These are phyloP conservation scores for Allium sativum DNA, from an alignment of 106 monocot genomes.

Conservation along the genomic window DNA sequence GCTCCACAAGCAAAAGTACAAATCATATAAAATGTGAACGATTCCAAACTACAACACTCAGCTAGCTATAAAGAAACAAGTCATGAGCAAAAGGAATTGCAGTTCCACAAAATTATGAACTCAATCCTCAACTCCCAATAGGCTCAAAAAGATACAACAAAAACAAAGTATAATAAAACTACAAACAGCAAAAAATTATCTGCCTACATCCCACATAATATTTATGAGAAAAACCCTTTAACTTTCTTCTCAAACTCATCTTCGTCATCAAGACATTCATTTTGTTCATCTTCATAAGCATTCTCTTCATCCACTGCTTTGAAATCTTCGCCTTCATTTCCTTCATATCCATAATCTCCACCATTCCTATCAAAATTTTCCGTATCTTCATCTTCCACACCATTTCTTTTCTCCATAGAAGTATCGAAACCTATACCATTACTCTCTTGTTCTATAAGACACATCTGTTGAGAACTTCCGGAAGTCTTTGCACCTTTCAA, in stretches of 20 bases:
- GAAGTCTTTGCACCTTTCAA: slow-evolving; percentile 42
- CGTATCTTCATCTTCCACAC: slow-evolving; percentile 9
- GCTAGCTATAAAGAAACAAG: too few relatives aligned
- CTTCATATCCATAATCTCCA: slow-evolving; percentile 25
- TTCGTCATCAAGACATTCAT: slow-evolving; percentile 14
- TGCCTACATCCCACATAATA: too few relatives aligned
- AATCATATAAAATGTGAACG: too few relatives aligned
- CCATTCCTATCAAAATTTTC: slow-evolving; percentile 4
- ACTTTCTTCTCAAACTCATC: slow-evolving; percentile 67
- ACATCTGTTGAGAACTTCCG: slow-evolving; percentile 15
- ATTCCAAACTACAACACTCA: too few relatives aligned
- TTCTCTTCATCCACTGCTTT: slow-evolving; percentile 19
- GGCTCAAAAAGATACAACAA: too few relatives aligned
- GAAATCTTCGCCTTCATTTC: slow-evolving; percentile 30
- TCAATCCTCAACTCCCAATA: too few relatives aligned
- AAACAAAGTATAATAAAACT: too few relatives aligned
- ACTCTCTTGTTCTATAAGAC: slow-evolving; percentile 21
- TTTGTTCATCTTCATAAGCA: slow-evolving; percentile 12
- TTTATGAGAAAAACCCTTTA: slow-evolving; percentile 29
- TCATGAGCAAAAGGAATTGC: too few relatives aligned
- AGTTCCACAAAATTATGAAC: too few relatives aligned
- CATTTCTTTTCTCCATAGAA: slow-evolving; percentile 46
- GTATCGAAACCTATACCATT: slow-evolving; percentile 50
- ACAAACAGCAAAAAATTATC: too few relatives aligned
- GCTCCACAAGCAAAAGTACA: too few relatives aligned